Conservation (phyloP, 192 early-diverging fungal species). For the Coemansia sp. region DNA sequence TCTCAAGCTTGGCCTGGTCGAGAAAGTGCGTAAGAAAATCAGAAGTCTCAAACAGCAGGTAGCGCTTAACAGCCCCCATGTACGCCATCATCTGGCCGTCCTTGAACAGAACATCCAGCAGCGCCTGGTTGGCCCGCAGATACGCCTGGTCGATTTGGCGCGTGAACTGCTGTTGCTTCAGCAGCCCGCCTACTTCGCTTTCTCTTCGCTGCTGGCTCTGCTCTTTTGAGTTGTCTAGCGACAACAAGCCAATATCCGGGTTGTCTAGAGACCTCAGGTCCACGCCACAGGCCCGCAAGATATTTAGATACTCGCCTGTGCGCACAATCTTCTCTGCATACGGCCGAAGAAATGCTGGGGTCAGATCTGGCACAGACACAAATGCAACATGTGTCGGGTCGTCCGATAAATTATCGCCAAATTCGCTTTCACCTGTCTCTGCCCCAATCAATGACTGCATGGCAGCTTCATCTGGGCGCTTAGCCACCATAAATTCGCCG, state of each 20-base stretch:
- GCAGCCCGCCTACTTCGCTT: conserved; percentile 19
- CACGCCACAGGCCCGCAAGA: conserved; percentile 74
- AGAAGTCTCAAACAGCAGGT: conserved; percentile 88
- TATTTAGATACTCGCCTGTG: conserved; percentile 95
- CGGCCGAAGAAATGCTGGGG: conserved; percentile 76
- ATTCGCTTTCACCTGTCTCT: conserved; percentile 22
- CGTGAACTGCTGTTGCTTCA: conserved; percentile 43
- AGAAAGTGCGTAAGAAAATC: conserved; percentile 94
- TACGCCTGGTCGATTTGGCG: conserved; percentile 85
- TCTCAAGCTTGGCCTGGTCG: conserved; percentile 72
- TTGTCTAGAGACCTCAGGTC: conserved; percentile 33
- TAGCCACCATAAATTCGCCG: conserved; percentile 91
- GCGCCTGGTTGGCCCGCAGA: conserved; percentile 78
- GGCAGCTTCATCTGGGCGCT: conserved; percentile 61
- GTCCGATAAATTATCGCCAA: conserved; percentile 1
- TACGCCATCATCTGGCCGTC: conserved; percentile 75
- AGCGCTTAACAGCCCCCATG: conserved; percentile 86
- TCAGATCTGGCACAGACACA: conserved; percentile 37
- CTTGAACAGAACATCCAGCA: conserved; percentile 76
- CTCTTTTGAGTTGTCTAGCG: not conserved
- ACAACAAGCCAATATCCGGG: conserved; percentile 1
- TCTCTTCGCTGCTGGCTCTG: conserved; percentile 11
- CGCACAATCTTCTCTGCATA: conserved; percentile 77
- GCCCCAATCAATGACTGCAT: conserved; percentile 77
- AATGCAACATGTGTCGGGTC: conserved; percentile 17